phyloP scores from a whole-genome alignment of 331 rosid species.

The Quercus phellos region DNA sequence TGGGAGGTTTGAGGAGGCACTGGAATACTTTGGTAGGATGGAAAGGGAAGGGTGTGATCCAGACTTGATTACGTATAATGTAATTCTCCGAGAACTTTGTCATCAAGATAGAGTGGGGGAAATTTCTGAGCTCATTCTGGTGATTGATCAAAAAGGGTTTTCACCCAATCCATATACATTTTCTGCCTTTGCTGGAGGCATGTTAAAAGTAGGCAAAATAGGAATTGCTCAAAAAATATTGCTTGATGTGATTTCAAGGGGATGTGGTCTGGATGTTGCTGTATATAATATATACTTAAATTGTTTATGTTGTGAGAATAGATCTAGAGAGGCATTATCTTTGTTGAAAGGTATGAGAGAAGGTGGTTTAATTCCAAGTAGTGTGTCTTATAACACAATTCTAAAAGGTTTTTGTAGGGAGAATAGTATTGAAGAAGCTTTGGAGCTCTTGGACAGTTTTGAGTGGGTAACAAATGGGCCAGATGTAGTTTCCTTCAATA shows the following conservation, averaged over 20 bases:
- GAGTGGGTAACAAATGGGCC: constrained; percentile 33
- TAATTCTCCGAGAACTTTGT: constrained; percentile 43
- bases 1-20: constrained; percentile 33
- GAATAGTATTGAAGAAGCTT: constrained; percentile 25
- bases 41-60: constrained; percentile 39
- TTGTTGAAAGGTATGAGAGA: constrained; percentile 26
- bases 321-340: constrained; percentile 32
- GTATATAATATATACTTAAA: constrained; percentile 39
- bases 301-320: constrained; percentile 32
- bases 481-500: constrained; percentile 38
- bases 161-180: constrained; percentile 32
- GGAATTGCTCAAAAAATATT: constrained; percentile 22
- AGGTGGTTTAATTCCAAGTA: constrained; percentile 35
- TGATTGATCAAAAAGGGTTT: constrained; percentile 35
- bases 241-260: constrained; percentile 21
- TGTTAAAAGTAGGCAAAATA: constrained; percentile 31
- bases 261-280: constrained; percentile 29
- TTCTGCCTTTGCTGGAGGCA: constrained; percentile 45
- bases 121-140: constrained; percentile 13
- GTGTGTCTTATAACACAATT: constrained; percentile 38
- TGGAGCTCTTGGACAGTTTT: constrained; percentile 33
- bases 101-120: constrained; percentile 32
- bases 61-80: constrained; percentile 38
- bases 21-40: constrained; percentile 26
- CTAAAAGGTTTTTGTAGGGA: constrained; percentile 36